A percentile compares a stretch with the other conserved stretches of the same genome.
These are phyloP conservation scores for Paraconiothyrium brasiliense DNA, from an alignment of 2,329 filamentous ascomycete species.

Conservation along the genomic window DNA sequence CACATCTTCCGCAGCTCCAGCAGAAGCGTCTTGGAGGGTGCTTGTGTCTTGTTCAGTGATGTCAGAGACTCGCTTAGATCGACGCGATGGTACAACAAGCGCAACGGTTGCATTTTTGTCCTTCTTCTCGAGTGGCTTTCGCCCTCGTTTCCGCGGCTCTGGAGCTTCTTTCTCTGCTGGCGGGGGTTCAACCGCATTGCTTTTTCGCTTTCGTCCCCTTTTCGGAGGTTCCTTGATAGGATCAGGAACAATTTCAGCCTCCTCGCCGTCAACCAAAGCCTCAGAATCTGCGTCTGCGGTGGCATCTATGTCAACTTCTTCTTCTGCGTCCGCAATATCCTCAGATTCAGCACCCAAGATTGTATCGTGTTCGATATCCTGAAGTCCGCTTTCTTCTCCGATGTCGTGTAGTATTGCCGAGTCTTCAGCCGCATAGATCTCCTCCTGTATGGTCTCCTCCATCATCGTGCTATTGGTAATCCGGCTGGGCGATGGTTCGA, in stretches of 20 bases:
- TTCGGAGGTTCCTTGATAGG: slow-evolving; percentile 36
- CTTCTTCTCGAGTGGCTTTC: slow-evolving; percentile 25
- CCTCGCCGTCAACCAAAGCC: slow-evolving; percentile 34
- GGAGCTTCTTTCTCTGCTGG: slow-evolving; percentile 27
- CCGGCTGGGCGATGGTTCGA: slow-evolving; percentile 44
- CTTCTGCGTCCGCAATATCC: slow-evolving; percentile 21
- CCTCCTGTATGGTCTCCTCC: slow-evolving; percentile 47
- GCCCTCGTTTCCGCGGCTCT: slow-evolving; percentile 30
- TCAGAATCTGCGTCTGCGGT: slow-evolving; percentile 22
- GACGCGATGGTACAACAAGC: slow-evolving; percentile 28
- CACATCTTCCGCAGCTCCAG: slow-evolving; percentile 36
- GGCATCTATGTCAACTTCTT: slow-evolving; percentile 28
- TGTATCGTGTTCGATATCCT: slow-evolving; percentile 41
- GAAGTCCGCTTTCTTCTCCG: slow-evolving; percentile 41
- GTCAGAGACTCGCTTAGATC: slow-evolving; percentile 42
- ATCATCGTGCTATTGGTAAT: slow-evolving; percentile 33
- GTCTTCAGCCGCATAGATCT: slow-evolving; percentile 38
- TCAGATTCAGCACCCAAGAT: slow-evolving; percentile 30
- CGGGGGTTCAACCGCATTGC: slow-evolving; percentile 31
- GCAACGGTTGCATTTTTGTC: slow-evolving; percentile 31
- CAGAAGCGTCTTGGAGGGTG: slow-evolving; percentile 32
- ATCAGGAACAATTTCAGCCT: slow-evolving; percentile 39
- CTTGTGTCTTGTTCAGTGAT: slow-evolving; percentile 40
- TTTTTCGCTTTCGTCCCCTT: slow-evolving; percentile 43
- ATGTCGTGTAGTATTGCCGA: slow-evolving; percentile 30